A percentile compares a stretch with the other conserved stretches of the same genome.
Conservation (phyloP, 257 asterid genomes). For the Solanum habrochaites region DNA sequence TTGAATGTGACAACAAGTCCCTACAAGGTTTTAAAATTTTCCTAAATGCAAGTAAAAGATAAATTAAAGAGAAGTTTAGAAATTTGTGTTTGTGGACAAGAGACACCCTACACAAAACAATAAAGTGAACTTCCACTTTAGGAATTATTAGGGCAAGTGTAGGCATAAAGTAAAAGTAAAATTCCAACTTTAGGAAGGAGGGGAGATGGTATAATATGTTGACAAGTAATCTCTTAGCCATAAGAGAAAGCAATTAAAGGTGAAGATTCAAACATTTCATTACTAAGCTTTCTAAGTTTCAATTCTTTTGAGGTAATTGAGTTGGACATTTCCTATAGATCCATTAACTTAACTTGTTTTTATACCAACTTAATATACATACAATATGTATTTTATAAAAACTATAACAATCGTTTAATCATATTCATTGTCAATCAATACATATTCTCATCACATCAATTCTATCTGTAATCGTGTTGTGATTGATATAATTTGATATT, state of each 20-base stretch:
- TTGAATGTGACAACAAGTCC: background rate
- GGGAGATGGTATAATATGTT: background rate
- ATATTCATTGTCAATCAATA: background rate
- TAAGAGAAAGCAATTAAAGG: background rate
- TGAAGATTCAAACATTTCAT: background rate
- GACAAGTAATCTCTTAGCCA: background rate
- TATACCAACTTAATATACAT: accelerated
- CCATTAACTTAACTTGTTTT: background rate
- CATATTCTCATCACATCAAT: background rate
- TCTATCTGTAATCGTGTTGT: accelerated
- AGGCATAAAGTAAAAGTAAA: background rate
- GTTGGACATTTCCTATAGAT: background rate
- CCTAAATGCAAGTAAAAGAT: background rate
- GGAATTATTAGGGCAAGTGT: background rate
- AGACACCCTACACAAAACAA: background rate
- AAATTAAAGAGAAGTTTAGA: background rate
- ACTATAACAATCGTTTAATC: accelerated
- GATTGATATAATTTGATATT: background rate
- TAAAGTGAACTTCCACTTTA: background rate
- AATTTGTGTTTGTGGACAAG: background rate
- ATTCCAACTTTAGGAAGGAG: background rate
- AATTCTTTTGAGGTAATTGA: background rate
- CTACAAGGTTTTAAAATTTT: background rate
- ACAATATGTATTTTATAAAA: accelerated
- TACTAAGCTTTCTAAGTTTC: background rate